Conservation (phyloP, 495 filamentous ascomycete genomes). For the Chlorociboria aeruginascens region DNA sequence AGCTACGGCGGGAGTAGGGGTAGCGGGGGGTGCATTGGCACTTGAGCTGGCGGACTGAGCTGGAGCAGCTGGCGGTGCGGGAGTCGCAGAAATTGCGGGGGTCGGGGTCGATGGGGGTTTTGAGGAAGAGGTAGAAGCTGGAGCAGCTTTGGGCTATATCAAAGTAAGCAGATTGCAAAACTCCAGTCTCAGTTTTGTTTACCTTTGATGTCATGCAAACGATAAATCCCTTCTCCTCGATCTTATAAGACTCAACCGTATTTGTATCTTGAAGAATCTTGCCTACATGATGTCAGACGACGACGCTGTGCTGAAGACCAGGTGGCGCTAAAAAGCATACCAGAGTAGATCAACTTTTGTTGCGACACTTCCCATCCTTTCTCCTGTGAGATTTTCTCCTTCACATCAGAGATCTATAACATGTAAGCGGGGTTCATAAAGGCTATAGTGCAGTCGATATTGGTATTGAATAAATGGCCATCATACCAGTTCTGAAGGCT, state of each 20-base stretch:
- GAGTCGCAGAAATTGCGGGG: constrained; percentile 45
- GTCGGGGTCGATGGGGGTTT: constrained; percentile 65
- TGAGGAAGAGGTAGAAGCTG: constrained; percentile 8
- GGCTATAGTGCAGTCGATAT: neutral
- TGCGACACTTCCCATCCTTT: constrained; percentile 82
- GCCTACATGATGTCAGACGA: constrained; percentile 38
- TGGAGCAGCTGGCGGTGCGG: constrained; percentile 47
- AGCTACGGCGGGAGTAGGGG: constrained; percentile 39
- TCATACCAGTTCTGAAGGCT: constrained; percentile 82
- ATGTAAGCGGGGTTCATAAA: too few species aligned
- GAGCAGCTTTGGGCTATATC: constrained; percentile 11
- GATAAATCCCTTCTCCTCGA: constrained; percentile 98
- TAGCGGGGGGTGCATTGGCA: constrained; percentile 46
- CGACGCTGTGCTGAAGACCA: neutral
- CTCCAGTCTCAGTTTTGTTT: constrained; percentile 8
- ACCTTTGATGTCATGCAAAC: constrained; percentile 97
- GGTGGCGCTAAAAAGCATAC: constrained; percentile 36
- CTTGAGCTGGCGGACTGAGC: constrained; percentile 27
- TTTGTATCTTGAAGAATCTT: constrained; percentile 97
- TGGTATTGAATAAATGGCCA: constrained; percentile 13
- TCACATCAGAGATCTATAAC: constrained; percentile 69
- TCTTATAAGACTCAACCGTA: constrained; percentile 88
- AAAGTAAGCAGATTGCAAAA: constrained; percentile 13
- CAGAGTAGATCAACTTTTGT: constrained; percentile 95
- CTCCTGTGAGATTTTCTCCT: constrained; percentile 76